phyloP scores from a whole-genome alignment of 2,329 filamentous ascomycete genomes.

The Orbilia blumenaviensis region DNA sequence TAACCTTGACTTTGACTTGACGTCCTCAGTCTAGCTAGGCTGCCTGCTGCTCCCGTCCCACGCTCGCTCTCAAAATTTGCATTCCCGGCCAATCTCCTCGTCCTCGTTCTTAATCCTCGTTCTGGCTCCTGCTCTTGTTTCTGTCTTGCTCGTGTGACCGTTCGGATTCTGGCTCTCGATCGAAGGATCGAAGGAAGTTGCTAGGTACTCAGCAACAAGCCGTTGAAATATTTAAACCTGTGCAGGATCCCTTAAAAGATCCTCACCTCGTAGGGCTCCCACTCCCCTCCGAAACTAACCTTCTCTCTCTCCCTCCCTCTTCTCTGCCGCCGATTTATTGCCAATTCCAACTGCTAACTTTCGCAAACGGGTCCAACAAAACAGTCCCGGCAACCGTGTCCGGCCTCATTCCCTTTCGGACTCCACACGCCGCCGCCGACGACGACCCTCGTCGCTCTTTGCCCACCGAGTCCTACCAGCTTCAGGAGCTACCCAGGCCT shows the following conservation, averaged over 20 bases:
- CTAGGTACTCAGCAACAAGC: too few relatives aligned
- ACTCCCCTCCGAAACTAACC: neutral
- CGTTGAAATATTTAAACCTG: conserved; percentile 18
- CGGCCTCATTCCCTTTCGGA: conserved; percentile 29
- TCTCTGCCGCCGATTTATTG: neutral
- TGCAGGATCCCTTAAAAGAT: conserved; percentile 33
- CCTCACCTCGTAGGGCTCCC: conserved; percentile 15
- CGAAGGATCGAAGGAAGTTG: neutral
- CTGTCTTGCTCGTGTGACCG: conserved; percentile 10
- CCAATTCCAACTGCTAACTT: neutral
- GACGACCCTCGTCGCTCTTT: conserved; percentile 9
- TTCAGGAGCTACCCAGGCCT: conserved; percentile 24
- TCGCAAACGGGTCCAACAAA: neutral
- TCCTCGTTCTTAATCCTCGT: neutral
- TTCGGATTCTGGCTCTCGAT: neutral
- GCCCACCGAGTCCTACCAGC: conserved; percentile 31
- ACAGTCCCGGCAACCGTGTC: conserved; percentile 35
- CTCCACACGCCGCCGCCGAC: conserved; percentile 12
- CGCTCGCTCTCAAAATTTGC: neutral
- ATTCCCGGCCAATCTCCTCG: conserved; percentile 15
- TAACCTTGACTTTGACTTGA: neutral
- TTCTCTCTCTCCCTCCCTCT: neutral
- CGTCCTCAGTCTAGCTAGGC: neutral
- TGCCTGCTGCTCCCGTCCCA: neutral
- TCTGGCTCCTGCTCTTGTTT: neutral